Evolutionary conservation across 306 rosid species (phyloP), one percentile per base, ranked within the genome.

Genomic region (Gynostemma pentaphyllum): DNA sequence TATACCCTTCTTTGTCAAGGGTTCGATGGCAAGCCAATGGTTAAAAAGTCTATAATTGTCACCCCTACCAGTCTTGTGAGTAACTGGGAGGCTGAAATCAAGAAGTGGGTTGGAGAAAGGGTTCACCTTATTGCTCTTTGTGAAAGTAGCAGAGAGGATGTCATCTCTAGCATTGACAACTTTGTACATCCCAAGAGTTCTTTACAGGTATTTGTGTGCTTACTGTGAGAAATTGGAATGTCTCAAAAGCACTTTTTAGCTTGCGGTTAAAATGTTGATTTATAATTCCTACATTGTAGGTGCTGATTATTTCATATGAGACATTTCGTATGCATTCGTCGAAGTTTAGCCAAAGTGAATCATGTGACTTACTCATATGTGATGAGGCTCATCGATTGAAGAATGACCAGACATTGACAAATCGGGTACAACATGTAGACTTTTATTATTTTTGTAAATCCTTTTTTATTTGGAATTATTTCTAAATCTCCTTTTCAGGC

Each of bases 51-150:
- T 68, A 87, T 91, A 79, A 74, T 91, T 60, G 98, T 91, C 67
- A 88, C 98, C 70, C 98, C 98, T 40, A 91, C 98, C 73, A 91
- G 98, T 77, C 98, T 91, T 41, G 98, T 91, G 60, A 88, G 95
- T 79, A 91, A 91, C 40, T 91, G 98, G 98, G 98, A 91, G 72
- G 95, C 92, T 68, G 98, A 91, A 76, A 91, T 91, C 44, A 76
- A 77, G 41, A 91, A 88, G 84, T 91, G 98, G 98, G 62, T 87
- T 29, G 95, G 96, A 61, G 87, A 88, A 45, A 88, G 98, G 77
- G 70, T 91, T 70, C 70, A 41, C 61, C 89, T 83, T 45, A 69
- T 91, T 53, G 95, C 98, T 64, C 77, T 91, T 0, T 88, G 96
- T 76, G 98, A 91, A 82, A 91, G 82, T 72, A 79, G 89, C 16